phyloP scores from a whole-genome alignment of 2,329 filamentous ascomycete genomes.

The Pleomassaria siparia region DNA sequence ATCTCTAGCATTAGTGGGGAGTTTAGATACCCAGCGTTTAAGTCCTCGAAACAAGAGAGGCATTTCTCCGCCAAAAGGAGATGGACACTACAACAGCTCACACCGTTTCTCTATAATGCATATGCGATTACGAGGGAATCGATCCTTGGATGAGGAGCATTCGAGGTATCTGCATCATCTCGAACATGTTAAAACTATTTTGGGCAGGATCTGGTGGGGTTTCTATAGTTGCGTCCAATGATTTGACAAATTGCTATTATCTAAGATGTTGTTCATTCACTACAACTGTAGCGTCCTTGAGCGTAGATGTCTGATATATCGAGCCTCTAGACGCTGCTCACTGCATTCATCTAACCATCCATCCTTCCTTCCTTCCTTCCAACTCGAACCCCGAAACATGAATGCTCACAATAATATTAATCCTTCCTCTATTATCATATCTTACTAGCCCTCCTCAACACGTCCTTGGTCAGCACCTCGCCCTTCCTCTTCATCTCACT shows the following conservation, averaged over 20 bases:
- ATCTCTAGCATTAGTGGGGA: neutral
- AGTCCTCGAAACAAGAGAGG: constrained; percentile 3
- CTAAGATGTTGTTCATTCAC: too few species aligned
- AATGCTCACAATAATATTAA: too few species aligned
- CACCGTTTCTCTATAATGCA: neutral
- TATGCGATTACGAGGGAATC: too few species aligned
- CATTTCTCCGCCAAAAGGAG: constrained; percentile 3
- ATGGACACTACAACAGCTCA: neutral
- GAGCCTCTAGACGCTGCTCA: too few species aligned
- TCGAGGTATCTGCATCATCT: too few species aligned
- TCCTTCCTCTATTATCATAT: constrained; percentile 24
- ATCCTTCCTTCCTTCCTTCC: neutral
- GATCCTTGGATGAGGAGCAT: too few species aligned
- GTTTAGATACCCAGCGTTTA: constrained; percentile 2
- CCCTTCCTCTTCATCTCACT: constrained; percentile 53
- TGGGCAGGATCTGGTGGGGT: too few species aligned
- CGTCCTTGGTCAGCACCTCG: constrained; percentile 56
- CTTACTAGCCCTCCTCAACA: constrained; percentile 54
- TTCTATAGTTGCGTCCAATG: too few species aligned
- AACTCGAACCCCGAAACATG: neutral
- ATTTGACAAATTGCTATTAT: too few species aligned
- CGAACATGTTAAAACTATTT: too few species aligned
- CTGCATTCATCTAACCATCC: neutral
- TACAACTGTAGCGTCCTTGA: too few species aligned
- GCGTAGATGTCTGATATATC: too few species aligned